Evolutionary conservation across 116 monocot genomes (phyloP).

Genomic region (Phalaenopsis hybrid): DNA sequence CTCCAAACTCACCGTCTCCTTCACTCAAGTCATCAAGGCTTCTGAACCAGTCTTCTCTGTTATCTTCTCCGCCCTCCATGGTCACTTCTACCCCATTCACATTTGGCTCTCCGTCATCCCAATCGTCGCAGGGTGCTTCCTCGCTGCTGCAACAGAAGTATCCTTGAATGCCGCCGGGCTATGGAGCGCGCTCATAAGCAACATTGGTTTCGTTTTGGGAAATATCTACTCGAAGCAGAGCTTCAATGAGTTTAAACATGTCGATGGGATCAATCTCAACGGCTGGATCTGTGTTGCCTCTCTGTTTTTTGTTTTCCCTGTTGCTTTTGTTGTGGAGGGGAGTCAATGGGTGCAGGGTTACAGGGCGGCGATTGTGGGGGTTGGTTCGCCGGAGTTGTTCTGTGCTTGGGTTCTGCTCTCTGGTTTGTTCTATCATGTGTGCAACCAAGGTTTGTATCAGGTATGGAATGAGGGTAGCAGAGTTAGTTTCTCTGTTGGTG

Average conservation of each 20-base stretch:
- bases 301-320: slow-evolving; percentile 39
- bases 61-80: slow-evolving; percentile 31
- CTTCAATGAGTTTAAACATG: slow-evolving; percentile 29
- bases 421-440: slow-evolving; percentile 60
- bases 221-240: slow-evolving; percentile 58
- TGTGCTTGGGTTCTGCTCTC: slow-evolving; percentile 44
- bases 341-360: slow-evolving; percentile 36
- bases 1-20: slow-evolving; percentile 58
- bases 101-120: slow-evolving; percentile 61
- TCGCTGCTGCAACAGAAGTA: slow-evolving; percentile 42
- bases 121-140: slow-evolving; percentile 42
- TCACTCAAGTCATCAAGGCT: slow-evolving; percentile 62
- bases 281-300: slow-evolving; percentile 46
- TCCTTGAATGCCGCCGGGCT: slow-evolving; percentile 41
- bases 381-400: slow-evolving; percentile 23
- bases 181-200: slow-evolving; percentile 49
- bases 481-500: slow-evolving; percentile 47
- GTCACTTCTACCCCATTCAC: slow-evolving; percentile 33
- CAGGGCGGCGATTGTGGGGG: slow-evolving; percentile 16
- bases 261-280: slow-evolving; percentile 49
- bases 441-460: slow-evolving; percentile 59
- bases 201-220: slow-evolving; percentile 50
- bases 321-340: slow-evolving; percentile 50
- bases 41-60: slow-evolving; percentile 64
- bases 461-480: slow-evolving; percentile 47